These are phyloP conservation scores for Phaseolus coccineus DNA, from an alignment of 331 rosid species.

Conservation along the genomic window DNA sequence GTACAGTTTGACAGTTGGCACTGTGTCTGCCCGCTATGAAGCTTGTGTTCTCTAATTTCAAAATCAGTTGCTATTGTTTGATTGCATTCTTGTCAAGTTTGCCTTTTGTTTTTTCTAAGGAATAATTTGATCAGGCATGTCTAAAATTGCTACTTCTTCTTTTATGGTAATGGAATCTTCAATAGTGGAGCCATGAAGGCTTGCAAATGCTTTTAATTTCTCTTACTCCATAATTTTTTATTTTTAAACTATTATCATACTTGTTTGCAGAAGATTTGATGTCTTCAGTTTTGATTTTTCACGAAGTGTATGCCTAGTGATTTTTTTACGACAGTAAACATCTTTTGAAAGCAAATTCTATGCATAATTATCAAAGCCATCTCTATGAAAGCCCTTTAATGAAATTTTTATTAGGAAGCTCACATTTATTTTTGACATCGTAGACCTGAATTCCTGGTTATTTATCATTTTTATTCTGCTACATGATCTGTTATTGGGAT, in stretches of 20 bases:
- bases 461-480: background rate
- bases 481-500: background rate
- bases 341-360: conserved; percentile 14
- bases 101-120: conserved; percentile 4
- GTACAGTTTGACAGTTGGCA: conserved; percentile 15
- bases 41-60: conserved; percentile 8
- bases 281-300: conserved; percentile 4
- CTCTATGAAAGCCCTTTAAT: background rate
- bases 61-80: conserved; percentile 33
- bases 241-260: background rate
- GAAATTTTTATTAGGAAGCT: conserved; percentile 11
- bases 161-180: conserved; percentile 12
- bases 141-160: background rate
- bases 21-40: background rate
- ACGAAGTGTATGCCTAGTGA: background rate
- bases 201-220: conserved; percentile 13
- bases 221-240: background rate
- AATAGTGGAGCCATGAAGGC: background rate
- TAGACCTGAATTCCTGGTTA: background rate
- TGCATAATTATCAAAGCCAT: conserved; percentile 19
- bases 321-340: background rate
- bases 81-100: conserved; percentile 37
- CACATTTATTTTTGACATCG: background rate
- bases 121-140: conserved; percentile 23
- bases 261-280: conserved; percentile 3